A percentile compares a stretch with the other conserved stretches of the same genome.
phyloP scores from a whole-genome alignment of 202 grass and related monocot genomes.

The Saccharum hybrid region DNA sequence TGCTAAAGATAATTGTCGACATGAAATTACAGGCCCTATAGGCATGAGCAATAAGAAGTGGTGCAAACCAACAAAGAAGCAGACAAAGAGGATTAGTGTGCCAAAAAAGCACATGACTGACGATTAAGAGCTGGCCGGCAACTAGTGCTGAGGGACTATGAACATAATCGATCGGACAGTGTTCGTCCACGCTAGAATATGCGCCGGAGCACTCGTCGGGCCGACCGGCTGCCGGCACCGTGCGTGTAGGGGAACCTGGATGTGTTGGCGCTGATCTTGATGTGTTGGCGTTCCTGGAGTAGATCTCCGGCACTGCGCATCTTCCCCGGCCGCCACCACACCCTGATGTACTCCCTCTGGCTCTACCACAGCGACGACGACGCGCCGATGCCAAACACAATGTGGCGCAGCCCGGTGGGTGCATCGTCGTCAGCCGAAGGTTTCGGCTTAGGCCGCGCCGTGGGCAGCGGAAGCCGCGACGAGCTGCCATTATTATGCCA shows the following conservation, averaged over 20 bases:
- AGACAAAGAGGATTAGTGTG: no score
- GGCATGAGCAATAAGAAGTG: no score
- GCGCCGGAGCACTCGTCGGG: no score
- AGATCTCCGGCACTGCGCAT: slow-evolving; percentile 76
- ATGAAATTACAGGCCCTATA: no score
- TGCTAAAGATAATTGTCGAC: no score
- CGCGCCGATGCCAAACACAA: slow-evolving; percentile 90
- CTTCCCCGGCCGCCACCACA: slow-evolving; percentile 76
- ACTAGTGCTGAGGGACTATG: no score
- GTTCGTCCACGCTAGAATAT: no score
- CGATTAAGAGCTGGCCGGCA: no score
- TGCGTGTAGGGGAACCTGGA: slow-evolving; percentile 85
- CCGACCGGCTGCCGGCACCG: slow-evolving; percentile 69
- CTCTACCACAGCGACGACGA: slow-evolving; percentile 72
- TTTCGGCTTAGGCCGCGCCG: background rate
- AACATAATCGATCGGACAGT: no score
- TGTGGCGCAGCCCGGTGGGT: slow-evolving; percentile 69
- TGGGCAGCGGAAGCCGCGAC: slow-evolving; percentile 15
- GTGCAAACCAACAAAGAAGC: no score
- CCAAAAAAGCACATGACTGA: no score
- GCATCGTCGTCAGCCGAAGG: background rate
- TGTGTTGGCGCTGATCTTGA: slow-evolving; percentile 71
- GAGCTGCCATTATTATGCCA: slow-evolving; percentile 30
- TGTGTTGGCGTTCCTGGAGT: slow-evolving; percentile 51
- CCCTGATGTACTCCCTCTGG: slow-evolving; percentile 82